A percentile compares a stretch with the other conserved stretches of the same genome.
phyloP scores from a whole-genome alignment of 2,329 filamentous ascomycete species.

The Cladophialophora yegresii region DNA sequence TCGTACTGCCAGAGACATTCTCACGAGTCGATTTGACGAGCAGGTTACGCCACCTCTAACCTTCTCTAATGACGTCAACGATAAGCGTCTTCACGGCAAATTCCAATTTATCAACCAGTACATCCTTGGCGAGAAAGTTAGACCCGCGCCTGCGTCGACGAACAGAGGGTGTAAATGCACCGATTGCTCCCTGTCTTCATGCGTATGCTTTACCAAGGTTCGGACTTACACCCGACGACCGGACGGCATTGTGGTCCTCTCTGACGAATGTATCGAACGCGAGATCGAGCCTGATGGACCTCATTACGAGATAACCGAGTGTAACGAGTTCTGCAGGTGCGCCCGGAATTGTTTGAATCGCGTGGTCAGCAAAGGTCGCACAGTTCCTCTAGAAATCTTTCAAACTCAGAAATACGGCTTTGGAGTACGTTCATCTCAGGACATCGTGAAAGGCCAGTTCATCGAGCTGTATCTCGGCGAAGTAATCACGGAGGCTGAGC shows the following conservation, averaged over 20 bases:
- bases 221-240: conserved; percentile 25
- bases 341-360: conserved; percentile 45
- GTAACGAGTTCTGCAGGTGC: conserved; percentile 45
- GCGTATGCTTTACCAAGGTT: conserved; percentile 28
- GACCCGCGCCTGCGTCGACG: conserved; percentile 16
- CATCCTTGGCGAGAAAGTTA: conserved; percentile 29
- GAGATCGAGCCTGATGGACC: conserved; percentile 15
- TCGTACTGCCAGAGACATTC: conserved; percentile 23
- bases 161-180: conserved; percentile 30
- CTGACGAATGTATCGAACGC: conserved; percentile 28
- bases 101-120: conserved; percentile 36
- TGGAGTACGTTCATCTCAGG: conserved; percentile 45
- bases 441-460: conserved; percentile 48
- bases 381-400: conserved; percentile 48
- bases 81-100: conserved; percentile 32
- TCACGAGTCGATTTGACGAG: conserved; percentile 32
- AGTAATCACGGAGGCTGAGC: conserved; percentile 44
- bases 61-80: conserved; percentile 34
- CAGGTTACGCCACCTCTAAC: conserved; percentile 25
- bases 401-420: conserved; percentile 47
- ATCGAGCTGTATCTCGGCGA: conserved; percentile 52
- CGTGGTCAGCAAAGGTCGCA: conserved; percentile 46
- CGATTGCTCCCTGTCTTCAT: conserved; percentile 22
- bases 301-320: conserved; percentile 45
- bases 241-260: conserved; percentile 32